Base-by-base conservation (phyloP, 2,329 filamentous ascomycete species). In the Beauveria sp. region DNA sequence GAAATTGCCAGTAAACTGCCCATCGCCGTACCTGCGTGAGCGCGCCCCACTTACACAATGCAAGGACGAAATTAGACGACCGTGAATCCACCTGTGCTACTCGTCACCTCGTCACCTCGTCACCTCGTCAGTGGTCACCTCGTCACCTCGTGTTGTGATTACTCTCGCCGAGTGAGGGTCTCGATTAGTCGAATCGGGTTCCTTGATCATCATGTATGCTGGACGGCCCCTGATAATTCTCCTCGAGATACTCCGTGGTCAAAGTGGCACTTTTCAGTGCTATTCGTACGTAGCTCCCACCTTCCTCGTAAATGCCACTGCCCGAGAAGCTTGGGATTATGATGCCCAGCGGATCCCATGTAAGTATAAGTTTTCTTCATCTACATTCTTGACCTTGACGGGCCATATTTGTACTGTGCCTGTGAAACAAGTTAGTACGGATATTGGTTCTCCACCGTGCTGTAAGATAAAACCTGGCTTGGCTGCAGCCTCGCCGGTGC, bases 11-110 rank as follows among this genome's bases (percentile, higher is more conserved):
- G 18, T 31, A 56, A 9, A 4, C 12, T 26, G 31, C 10, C 10
- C n/a, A 28, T 49, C 2, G n/a, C 18, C 16, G 34, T 49, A 50
- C 43, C 31, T 50, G 46, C n/a, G 28, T 49, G 16, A 42, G 56
- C 31, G 5, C 43, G 54, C 49, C 56, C 56, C 56, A 51, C 56
- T 3, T 46, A 18, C 22, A 28, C 34, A 51, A 42, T 8, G 22
- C 53, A 16, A 56, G 14, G 55, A 50, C 46, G 46, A 51, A 59
- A 59, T 59, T 42, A 51, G 46, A 42, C 56, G 46, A 26, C 46
- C 34, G 8, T 31, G 31, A 10, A 31, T 12, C 31, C 31, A 12
- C 31, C 3, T 3, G 0, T 31, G 26, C 3, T 10, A 10, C 31
- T 31, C 9, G 8, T 10, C 28, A 31, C 28, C 7, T 28, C 28